phyloP scores from a whole-genome alignment of 768 basidiomycete species.

The Galerina marginata region DNA sequence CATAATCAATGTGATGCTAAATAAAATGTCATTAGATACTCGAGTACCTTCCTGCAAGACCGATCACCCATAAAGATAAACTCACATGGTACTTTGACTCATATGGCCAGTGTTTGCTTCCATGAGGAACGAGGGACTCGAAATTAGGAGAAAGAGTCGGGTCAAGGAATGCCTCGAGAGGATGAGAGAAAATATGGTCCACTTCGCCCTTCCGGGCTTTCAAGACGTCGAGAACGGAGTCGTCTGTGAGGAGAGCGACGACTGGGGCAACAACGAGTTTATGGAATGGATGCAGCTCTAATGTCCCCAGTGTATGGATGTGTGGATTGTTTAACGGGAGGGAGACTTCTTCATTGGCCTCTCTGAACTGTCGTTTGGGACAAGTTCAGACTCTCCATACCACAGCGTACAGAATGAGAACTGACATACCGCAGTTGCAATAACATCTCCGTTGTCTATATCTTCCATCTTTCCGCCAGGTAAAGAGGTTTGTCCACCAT shows the following conservation, averaged over 20 bases:
- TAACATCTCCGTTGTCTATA: conserved; percentile 54
- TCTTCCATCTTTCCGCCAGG: conserved; percentile 84
- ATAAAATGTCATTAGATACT: not conserved
- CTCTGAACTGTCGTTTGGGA: conserved; percentile 40
- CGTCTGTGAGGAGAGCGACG: conserved; percentile 66
- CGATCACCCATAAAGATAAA: conserved; percentile 1
- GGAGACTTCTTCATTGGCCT: conserved; percentile 82
- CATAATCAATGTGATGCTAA: conserved; percentile 58
- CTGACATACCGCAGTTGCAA: conserved; percentile 69
- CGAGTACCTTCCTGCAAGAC: not conserved
- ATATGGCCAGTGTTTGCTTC: conserved; percentile 76
- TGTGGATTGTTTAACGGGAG: conserved; percentile 60
- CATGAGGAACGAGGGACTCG: conserved; percentile 53
- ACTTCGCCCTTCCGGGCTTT: conserved; percentile 68
- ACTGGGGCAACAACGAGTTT: conserved; percentile 78
- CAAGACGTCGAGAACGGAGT: conserved; percentile 52
- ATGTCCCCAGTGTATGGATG: conserved; percentile 61
- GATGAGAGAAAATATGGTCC: conserved; percentile 76
- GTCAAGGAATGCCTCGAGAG: conserved; percentile 71
- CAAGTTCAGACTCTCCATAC: not conserved
- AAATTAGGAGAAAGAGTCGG: conserved; percentile 43
- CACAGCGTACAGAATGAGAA: not conserved
- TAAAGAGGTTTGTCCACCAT: conserved; percentile 79
- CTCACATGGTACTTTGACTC: conserved; percentile 68
- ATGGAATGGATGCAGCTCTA: conserved; percentile 66